Base-by-base conservation (phyloP, 2,329 filamentous ascomycete species). In the Magnaporthiopsis incrustans region DNA sequence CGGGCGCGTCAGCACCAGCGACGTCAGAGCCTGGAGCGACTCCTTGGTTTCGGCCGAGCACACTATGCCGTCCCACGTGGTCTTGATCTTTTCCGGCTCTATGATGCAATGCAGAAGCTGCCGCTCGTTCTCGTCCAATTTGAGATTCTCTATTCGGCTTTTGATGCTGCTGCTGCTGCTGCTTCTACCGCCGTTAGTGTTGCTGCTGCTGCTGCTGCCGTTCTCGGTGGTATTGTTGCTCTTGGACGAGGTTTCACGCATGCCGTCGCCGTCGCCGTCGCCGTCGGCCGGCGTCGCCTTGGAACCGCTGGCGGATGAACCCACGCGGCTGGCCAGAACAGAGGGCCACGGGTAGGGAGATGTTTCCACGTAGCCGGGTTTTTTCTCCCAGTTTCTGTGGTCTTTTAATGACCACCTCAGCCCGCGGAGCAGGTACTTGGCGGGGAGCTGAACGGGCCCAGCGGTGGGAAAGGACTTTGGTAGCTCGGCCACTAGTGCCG, bases 61-160 rank as follows among this genome's bases (percentile, higher is more conserved):
- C 70, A 96, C 91, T 26, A 99, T 89, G 73, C 97, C 90, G 30
- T 85, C 82, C 72, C 98, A 99, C 0, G 91, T 96, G 0, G 91
- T 96, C 66, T 87, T 87, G 68, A 99, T 91, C 70, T 90, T 90
- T 60, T 88, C 82, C 8, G 91, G 86, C 71, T 97, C 87, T 50
- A 97, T 87, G 3, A 98, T 88, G 12, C 94, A 92, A 4, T 85
- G 84, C 59, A 97, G 79, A 10, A 99, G 82, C 69, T 88, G 89
- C 74, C 91, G 91, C 75, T 98, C 95, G 68, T 97, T 88, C 62
- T 87, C 82, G 64, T 89, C 92, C 69, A 68, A 70, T 58, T 77
- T 65, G 61, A 30, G 30, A 6, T 27, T 58, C 30, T 58, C 30
- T 26, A 5, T 33, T 18, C 57, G 15, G 30, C 11, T 57, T 27